A percentile compares a stretch with the other conserved stretches of the same genome.
Conservation (phyloP, 768 basidiomycete species). For the Serendipita vermifera region DNA sequence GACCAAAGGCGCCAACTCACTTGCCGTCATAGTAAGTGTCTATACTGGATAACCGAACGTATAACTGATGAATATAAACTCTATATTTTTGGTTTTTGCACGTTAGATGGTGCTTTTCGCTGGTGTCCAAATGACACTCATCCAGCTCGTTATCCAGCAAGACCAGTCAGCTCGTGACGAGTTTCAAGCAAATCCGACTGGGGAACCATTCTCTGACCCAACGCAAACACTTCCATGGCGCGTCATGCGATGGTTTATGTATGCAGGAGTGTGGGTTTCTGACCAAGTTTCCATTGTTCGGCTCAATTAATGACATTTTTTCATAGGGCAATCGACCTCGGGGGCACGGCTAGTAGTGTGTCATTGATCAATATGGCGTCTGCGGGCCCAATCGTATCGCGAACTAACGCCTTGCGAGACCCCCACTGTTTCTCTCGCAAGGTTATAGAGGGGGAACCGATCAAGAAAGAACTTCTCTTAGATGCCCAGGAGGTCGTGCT, state of each 20-base stretch:
- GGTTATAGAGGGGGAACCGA: not conserved
- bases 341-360: not conserved
- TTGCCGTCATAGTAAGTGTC: not conserved
- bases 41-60: not conserved
- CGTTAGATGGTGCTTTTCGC: not conserved
- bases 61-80: not conserved
- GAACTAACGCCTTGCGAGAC: not conserved
- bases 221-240: too few relatives aligned
- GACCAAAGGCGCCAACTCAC: not conserved
- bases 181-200: not conserved
- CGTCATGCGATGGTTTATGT: not conserved
- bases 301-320: not conserved
- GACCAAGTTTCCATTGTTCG: not conserved
- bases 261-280: not conserved
- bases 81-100: not conserved
- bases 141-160: not conserved
- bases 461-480: not conserved
- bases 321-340: not conserved
- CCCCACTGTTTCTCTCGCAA: not conserved
- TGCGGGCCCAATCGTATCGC: not conserved
- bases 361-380: not conserved
- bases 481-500: not conserved
- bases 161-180: too few relatives aligned
- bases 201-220: too few relatives aligned
- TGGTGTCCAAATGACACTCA: not conserved